phyloP scores from a whole-genome alignment of 331 rosid genomes.

The Quercus lobata region DNA sequence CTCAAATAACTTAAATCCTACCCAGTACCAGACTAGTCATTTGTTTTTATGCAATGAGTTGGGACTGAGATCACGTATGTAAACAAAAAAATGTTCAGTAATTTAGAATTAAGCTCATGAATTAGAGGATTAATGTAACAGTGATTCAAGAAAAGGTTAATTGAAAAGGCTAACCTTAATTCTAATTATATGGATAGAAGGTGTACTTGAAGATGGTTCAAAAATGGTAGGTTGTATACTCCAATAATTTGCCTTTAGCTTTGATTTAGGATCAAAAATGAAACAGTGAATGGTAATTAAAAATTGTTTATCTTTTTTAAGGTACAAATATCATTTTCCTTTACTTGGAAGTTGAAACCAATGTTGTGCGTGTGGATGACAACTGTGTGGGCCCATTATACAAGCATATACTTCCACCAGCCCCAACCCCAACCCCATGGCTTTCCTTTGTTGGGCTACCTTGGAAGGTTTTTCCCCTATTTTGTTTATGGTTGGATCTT shows the following conservation, averaged over 20 bases:
- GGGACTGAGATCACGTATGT: no score
- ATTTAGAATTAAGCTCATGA: no score
- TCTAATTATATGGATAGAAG: slow-evolving; percentile 50
- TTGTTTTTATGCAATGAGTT: no score
- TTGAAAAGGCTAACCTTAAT: slow-evolving; percentile 8
- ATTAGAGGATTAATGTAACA: no score
- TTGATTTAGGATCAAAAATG: neutral
- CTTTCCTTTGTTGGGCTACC: slow-evolving; percentile 93
- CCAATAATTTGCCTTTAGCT: slow-evolving; percentile 10
- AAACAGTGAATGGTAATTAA: neutral
- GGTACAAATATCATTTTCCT: slow-evolving; percentile 76
- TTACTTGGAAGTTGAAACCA: slow-evolving; percentile 53
- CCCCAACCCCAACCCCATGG: slow-evolving; percentile 65
- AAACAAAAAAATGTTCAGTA: no score
- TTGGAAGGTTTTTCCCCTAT: slow-evolving; percentile 51
- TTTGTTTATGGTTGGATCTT: neutral
- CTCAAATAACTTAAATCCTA: no score
- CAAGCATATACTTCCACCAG: slow-evolving; percentile 81
- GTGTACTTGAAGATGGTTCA: slow-evolving; percentile 57
- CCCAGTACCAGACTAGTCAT: no score
- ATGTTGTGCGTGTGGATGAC: slow-evolving; percentile 65
- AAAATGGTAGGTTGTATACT: slow-evolving; percentile 38
- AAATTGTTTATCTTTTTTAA: slow-evolving; percentile 15
- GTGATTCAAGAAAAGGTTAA: slow-evolving; percentile 2
- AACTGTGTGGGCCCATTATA: slow-evolving; percentile 83